phyloP scores from a whole-genome alignment of 108 stramenopile species.

The Fistulifera solaris region DNA sequence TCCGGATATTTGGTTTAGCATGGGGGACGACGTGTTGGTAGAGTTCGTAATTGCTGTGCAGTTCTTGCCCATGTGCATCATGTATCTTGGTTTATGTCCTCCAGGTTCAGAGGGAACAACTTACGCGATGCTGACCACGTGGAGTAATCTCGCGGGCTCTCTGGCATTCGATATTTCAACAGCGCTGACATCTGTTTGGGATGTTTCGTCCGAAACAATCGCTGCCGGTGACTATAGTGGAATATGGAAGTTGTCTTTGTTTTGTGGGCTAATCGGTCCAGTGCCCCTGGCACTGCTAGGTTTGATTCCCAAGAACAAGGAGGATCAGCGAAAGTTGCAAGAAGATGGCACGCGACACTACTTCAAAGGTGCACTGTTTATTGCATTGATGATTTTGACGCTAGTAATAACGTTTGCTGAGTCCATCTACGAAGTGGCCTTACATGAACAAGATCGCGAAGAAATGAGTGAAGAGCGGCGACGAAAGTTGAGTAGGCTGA shows the following conservation, averaged over 20 bases:
- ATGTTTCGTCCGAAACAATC: conserved; percentile 62
- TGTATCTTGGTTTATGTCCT: conserved; percentile 73
- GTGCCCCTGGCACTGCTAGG: conserved; percentile 21
- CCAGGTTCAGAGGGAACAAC: conserved; percentile 62
- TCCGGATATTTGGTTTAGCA: conserved; percentile 55
- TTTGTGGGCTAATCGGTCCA: conserved; percentile 13
- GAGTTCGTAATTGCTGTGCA: conserved; percentile 56
- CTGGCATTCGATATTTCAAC: conserved; percentile 51
- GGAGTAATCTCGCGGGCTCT: conserved; percentile 52
- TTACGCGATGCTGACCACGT: conserved; percentile 82
- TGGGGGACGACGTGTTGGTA: conserved; percentile 79
- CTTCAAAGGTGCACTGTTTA: conserved; percentile 18
- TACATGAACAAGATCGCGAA: background rate
- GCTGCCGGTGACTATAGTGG: conserved; percentile 43
- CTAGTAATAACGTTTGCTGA: conserved; percentile 22
- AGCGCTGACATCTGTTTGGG: conserved; percentile 56
- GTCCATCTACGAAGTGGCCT: conserved; percentile 24
- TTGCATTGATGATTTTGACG: conserved; percentile 22
- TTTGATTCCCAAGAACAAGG: conserved; percentile 29
- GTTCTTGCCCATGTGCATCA: conserved; percentile 38
- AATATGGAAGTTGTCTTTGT: conserved; percentile 39
- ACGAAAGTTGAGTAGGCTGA: no score
- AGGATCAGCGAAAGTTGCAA: conserved; percentile 22
- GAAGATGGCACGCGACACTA: conserved; percentile 20
- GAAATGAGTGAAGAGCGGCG: background rate